Evolutionary conservation across 2,329 filamentous ascomycete species (phyloP).

Genomic region (Paraphoma chrysanthemicola): DNA sequence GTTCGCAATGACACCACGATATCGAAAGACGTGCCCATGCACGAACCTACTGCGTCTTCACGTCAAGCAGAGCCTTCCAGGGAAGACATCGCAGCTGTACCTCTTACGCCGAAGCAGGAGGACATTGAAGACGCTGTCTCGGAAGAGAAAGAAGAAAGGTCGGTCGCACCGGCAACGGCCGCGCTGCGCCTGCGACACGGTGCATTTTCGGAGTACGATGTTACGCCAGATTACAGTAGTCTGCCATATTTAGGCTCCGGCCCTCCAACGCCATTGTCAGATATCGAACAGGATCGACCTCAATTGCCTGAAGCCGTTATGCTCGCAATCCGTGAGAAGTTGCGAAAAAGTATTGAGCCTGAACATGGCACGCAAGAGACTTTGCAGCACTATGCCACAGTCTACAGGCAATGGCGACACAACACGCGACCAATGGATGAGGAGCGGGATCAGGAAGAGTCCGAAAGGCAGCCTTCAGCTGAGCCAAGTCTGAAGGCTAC

Average conservation of each 20-base stretch:
- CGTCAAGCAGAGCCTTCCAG: constrained; percentile 15
- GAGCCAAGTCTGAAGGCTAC: constrained; percentile 44
- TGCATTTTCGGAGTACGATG: constrained; percentile 41
- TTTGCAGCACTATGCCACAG: constrained; percentile 44
- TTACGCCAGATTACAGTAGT: constrained; percentile 49
- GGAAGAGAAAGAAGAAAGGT: constrained; percentile 30
- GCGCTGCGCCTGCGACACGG: constrained; percentile 40
- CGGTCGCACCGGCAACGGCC: constrained; percentile 41
- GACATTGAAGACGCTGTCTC: constrained; percentile 42
- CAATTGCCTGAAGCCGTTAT: constrained; percentile 44
- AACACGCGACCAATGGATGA: constrained; percentile 51
- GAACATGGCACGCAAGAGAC: constrained; percentile 35
- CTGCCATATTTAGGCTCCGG: constrained; percentile 56
- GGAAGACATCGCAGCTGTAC: constrained; percentile 29
- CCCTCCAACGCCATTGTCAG: constrained; percentile 52
- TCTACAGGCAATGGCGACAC: constrained; percentile 52
- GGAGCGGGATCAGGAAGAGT: constrained; percentile 48
- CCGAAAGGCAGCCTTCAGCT: constrained; percentile 43
- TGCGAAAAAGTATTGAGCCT: constrained; percentile 44
- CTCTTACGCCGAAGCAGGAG: constrained; percentile 45
- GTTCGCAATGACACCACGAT: not conserved
- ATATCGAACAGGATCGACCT: constrained; percentile 49
- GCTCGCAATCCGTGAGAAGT: constrained; percentile 42
- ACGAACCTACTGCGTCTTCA: constrained; percentile 18
- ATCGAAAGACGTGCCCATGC: constrained; percentile 27